Evolutionary conservation across 805 yeast species (phyloP).

Genomic region (Hanseniaspora singularis): DNA sequence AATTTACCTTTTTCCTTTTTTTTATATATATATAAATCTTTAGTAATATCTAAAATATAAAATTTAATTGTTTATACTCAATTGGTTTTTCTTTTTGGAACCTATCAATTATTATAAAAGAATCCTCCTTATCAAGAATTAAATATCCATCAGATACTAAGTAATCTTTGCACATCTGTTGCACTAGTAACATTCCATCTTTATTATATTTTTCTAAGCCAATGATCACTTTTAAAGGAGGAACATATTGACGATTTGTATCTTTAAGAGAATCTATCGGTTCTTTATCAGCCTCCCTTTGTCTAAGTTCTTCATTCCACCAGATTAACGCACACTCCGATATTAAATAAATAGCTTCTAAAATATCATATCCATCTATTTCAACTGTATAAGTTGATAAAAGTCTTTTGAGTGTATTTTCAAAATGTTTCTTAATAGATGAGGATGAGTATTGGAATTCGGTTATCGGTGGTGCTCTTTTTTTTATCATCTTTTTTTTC

Average conservation of each 20-base stretch:
- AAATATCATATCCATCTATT: conserved; percentile 42
- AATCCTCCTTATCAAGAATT: not conserved
- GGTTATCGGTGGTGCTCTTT: conserved; percentile 2
- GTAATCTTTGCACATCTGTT: not conserved
- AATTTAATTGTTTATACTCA: no score
- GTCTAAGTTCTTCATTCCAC: conserved; percentile 49
- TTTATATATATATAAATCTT: no score
- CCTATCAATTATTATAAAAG: no score
- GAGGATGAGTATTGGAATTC: conserved; percentile 14
- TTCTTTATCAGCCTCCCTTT: conserved; percentile 27
- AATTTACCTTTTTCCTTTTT: no score
- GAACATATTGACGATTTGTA: not conserved
- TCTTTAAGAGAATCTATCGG: not conserved
- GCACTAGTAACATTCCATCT: not conserved
- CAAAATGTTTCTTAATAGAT: conserved; percentile 17
- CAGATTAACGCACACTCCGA: conserved; percentile 35
- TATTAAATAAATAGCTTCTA: conserved; percentile 36
- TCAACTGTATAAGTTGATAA: conserved; percentile 32
- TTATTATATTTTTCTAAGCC: not conserved
- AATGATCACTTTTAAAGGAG: not conserved
- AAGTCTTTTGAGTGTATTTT: conserved; percentile 18
- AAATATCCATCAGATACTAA: not conserved
- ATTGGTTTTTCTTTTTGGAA: no score
- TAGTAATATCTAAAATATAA: no score
- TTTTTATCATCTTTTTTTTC: not conserved